Base-by-base conservation (phyloP, 202 grass and related monocot genomes). In the Dendrocalamus latiflorus region DNA sequence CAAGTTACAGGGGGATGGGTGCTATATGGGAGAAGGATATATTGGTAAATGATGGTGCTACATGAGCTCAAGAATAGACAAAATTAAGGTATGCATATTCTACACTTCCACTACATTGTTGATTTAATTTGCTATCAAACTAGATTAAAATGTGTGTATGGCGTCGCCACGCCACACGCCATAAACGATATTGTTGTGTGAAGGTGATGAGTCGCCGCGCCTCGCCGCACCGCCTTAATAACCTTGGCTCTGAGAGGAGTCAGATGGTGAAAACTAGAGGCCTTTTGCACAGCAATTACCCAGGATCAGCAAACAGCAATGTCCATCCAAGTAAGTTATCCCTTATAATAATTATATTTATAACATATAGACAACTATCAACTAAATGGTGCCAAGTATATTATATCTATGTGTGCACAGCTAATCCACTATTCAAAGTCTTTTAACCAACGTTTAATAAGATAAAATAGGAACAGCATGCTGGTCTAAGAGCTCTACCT, bases 401-500 rank as follows among this genome's bases (percentile, higher is more conserved):
- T 51, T 62, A 50, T 61, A 59, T 39, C 18, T 24, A 56, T 45
- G 55, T 25, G 47, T 8, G 65, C 25, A 39, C 50, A 64, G 20
- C 57, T 34, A 65, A 38, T 82, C 11, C 14, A 67, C 22, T 48
- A 67, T 55, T 26, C 20, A 9, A 22, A 65, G 5, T 49, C 43
- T 43, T 53, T 65, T 41, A 67, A 70, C 4, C 10, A 61, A 54
- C 15, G 22, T 50, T 75, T 54, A 74, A 75, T 65, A 6, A 75
- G 78, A 82, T 62, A 49, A 62, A 18, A 54, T n/a, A 78, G 57
- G n/a, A 70, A 36, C 41, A 45, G 59, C 26, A 47, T 8, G 2
- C n/a, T 14, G 36, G 62, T 51, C 50, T 65, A 72, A 44, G 57
- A 79, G 77, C 18, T 41, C 38, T 75, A 98, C 95, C 89, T 98